Conservation (phyloP, 176 grass and related monocot species). For the Aegilops tauschii region DNA sequence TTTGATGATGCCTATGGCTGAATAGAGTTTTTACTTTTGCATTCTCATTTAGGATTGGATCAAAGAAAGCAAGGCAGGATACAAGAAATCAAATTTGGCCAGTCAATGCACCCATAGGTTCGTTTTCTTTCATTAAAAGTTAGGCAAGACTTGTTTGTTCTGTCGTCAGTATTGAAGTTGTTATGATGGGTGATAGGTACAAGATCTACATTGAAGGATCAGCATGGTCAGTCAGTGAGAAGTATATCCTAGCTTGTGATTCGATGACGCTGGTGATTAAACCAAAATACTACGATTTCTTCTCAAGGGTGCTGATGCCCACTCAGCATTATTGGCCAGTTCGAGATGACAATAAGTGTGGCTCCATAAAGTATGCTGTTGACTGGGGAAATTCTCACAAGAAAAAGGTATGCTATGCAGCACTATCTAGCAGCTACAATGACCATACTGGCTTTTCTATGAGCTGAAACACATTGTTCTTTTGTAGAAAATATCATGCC, state of each 20-base stretch:
- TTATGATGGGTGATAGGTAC: conserved; percentile 49
- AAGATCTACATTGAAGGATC: conserved; percentile 96
- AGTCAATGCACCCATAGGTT: conserved; percentile 88
- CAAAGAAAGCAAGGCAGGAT: conserved; percentile 79
- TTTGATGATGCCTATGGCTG: conserved; percentile 17
- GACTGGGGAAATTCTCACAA: conserved; percentile 95
- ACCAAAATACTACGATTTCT: conserved; percentile 94
- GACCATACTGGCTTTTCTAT: conserved; percentile 3
- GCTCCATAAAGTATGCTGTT: conserved; percentile 80
- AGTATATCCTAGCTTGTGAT: conserved; percentile 94
- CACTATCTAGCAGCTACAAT: neutral
- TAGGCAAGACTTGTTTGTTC: neutral
- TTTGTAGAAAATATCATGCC: neutral
- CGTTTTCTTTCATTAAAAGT: conserved; percentile 5
- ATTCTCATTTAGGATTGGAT: conserved; percentile 66
- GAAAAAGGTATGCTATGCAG: conserved; percentile 45
- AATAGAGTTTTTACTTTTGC: conserved; percentile 2
- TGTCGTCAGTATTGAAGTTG: neutral
- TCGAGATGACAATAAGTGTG: conserved; percentile 61
- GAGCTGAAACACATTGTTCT: conserved; percentile 13
- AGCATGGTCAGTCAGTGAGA: conserved; percentile 95
- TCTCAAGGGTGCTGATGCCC: conserved; percentile 68
- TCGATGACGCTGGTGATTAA: conserved; percentile 75
- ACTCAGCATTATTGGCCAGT: conserved; percentile 90
- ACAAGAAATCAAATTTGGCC: conserved; percentile 71